Evolutionary conservation across 805 yeast genomes (phyloP).

Genomic region (Lipomyces lipofer): DNA sequence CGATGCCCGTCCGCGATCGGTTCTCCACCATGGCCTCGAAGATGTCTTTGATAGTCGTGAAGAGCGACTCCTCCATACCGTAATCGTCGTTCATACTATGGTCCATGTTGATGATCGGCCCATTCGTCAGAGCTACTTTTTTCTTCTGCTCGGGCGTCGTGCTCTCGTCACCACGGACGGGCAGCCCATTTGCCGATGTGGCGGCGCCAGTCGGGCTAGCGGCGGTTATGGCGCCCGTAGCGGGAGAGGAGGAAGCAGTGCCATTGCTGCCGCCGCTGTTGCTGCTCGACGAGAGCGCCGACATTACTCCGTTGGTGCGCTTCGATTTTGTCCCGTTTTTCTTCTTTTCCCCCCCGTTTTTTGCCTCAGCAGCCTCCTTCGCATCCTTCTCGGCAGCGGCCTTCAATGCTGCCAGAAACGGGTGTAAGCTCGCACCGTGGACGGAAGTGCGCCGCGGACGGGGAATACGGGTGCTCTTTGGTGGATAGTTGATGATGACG

Average conservation of each 20-base stretch:
- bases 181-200: conserved; percentile 6
- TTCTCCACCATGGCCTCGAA: conserved; percentile 83
- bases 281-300: conserved; percentile 14
- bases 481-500: conserved; percentile 53
- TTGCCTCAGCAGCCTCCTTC: conserved; percentile 16
- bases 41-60: conserved; percentile 75
- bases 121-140: conserved; percentile 46
- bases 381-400: conserved; percentile 26
- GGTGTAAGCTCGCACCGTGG: conserved; percentile 21
- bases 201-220: conserved; percentile 2
- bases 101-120: conserved; percentile 58
- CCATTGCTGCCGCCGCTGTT: conserved; percentile 1
- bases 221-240: neutral
- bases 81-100: conserved; percentile 57
- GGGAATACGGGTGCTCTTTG: conserved; percentile 5
- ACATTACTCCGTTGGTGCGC: conserved; percentile 16
- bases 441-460: conserved; percentile 27
- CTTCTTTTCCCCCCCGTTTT: conserved; percentile 3
- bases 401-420: conserved; percentile 19
- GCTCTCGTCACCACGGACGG: conserved; percentile 21
- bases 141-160: conserved; percentile 29
- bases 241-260: neutral
- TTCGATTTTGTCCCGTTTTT: conserved; percentile 7
- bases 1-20: conserved; percentile 70
- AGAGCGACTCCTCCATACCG: conserved; percentile 52